Conservation (phyloP, 495 filamentous ascomycete genomes). For the Cenococcum geophilum region DNA sequence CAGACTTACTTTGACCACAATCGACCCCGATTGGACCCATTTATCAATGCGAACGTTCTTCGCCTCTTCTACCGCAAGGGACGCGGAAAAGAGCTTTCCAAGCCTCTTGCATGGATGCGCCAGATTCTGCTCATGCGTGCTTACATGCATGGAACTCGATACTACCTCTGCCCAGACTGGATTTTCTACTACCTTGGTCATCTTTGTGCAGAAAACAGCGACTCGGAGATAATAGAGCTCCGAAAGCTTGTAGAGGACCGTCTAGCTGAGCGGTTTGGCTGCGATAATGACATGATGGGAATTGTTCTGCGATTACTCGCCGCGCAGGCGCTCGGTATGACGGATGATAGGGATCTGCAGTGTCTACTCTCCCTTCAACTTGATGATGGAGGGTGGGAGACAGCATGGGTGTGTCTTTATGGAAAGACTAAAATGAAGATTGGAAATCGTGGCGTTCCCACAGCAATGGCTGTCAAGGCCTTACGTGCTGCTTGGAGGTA, state of each 20-base stretch:
- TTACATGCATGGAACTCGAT: not conserved
- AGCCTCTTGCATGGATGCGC: not conserved
- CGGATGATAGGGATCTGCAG: not conserved
- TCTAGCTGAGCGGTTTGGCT: not conserved
- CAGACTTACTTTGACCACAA: not conserved
- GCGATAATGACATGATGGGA: not conserved
- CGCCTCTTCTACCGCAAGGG: slow-evolving; percentile 1
- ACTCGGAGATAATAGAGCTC: not conserved
- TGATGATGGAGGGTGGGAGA: not conserved
- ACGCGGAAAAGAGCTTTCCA: not conserved
- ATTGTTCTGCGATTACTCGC: not conserved
- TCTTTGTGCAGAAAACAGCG: not conserved
- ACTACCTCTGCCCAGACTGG: not conserved
- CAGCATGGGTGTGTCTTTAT: not conserved
- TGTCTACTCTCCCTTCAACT: not conserved
- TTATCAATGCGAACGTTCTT: not conserved
- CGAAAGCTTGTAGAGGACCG: not conserved
- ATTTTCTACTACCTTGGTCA: not conserved
- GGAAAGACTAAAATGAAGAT: not conserved
- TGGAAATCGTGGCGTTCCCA: not conserved
- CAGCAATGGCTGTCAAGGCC: not conserved
- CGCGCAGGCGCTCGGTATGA: not conserved
- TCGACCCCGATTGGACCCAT: not conserved
- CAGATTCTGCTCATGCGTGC: not conserved
- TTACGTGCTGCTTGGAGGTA: not conserved